Conservation (phyloP, 805 yeast species). For the Kodamaea kaohsiungensis region DNA sequence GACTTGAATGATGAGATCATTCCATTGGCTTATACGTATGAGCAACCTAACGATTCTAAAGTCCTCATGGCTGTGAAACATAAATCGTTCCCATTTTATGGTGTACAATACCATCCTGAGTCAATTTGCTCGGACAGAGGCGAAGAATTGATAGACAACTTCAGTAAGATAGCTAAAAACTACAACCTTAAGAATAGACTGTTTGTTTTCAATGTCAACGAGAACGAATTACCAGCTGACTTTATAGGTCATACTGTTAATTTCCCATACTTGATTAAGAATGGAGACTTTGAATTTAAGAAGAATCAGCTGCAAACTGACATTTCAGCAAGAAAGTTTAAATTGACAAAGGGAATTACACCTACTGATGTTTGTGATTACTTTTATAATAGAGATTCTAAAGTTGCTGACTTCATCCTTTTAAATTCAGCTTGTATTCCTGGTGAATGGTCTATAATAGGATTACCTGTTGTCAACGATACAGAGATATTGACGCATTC, state of each 20-base stretch:
- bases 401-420: conserved; percentile 42
- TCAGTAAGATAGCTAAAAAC: conserved; percentile 50
- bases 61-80: conserved; percentile 83
- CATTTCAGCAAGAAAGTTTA: conserved; percentile 9
- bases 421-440: conserved; percentile 81
- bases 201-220: neutral
- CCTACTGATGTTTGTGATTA: conserved; percentile 57
- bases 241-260: conserved; percentile 23
- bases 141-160: conserved; percentile 55
- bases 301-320: neutral
- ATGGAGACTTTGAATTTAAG: conserved; percentile 12
- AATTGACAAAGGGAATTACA: conserved; percentile 14
- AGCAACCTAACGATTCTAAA: conserved; percentile 34
- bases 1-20: conserved; percentile 35
- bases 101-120: conserved; percentile 98
- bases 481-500: conserved; percentile 63
- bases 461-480: conserved; percentile 52
- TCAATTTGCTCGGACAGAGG: conserved; percentile 84
- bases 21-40: conserved; percentile 64
- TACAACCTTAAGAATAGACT: conserved; percentile 30
- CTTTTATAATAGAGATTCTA: conserved; percentile 24
- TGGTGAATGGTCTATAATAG: conserved; percentile 87
- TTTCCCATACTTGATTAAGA: conserved; percentile 17
- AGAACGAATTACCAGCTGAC: conserved; percentile 7
- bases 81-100: conserved; percentile 65